phyloP scores from a whole-genome alignment of 164 flowering plant species.

The Stephania japonica region DNA sequence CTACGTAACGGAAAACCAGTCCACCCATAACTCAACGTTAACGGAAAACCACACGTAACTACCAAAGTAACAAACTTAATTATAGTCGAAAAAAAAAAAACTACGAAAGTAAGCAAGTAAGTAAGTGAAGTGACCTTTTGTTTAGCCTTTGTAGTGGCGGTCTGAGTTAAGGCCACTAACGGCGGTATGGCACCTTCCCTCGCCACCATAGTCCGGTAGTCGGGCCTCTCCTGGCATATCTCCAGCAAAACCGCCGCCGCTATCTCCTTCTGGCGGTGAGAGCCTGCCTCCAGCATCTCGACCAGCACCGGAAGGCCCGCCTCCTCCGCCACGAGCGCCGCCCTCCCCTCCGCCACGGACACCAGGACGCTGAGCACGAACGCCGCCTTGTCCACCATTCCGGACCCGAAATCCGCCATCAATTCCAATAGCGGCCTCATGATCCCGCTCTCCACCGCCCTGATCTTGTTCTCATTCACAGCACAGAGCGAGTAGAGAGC shows the following conservation, averaged over 20 bases:
- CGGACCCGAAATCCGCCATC: conserved; percentile 78
- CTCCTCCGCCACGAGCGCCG: conserved; percentile 63
- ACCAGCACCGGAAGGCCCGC: conserved; percentile 89
- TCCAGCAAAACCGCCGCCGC: conserved; percentile 52
- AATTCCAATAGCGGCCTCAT: conserved; percentile 72
- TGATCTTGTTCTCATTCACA: conserved; percentile 59
- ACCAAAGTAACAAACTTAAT: conserved; percentile 10
- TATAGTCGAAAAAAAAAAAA: too few species aligned
- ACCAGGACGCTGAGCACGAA: conserved; percentile 50
- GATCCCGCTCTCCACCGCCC: conserved; percentile 62
- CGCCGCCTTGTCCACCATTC: conserved; percentile 90
- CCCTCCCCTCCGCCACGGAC: conserved; percentile 42
- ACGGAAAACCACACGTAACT: conserved; percentile 7
- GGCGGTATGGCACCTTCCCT: conserved; percentile 95
- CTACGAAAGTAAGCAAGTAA: too few species aligned
- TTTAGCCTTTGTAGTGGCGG: conserved; percentile 67
- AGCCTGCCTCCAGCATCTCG: conserved; percentile 77
- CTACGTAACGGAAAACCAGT: conserved; percentile 26
- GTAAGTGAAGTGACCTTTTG: conserved; percentile 61
- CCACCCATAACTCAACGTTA: neutral
- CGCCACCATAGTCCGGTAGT: conserved; percentile 64
- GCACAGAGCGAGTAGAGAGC: conserved; percentile 71
- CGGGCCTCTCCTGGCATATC: conserved; percentile 56
- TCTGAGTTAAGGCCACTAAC: conserved; percentile 66
- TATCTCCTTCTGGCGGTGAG: conserved; percentile 78